A percentile compares a stretch with the other conserved stretches of the same genome.
These are phyloP conservation scores for Rhododendron griersonianum DNA, from an alignment of 148 eudicot genomes.

Conservation along the genomic window DNA sequence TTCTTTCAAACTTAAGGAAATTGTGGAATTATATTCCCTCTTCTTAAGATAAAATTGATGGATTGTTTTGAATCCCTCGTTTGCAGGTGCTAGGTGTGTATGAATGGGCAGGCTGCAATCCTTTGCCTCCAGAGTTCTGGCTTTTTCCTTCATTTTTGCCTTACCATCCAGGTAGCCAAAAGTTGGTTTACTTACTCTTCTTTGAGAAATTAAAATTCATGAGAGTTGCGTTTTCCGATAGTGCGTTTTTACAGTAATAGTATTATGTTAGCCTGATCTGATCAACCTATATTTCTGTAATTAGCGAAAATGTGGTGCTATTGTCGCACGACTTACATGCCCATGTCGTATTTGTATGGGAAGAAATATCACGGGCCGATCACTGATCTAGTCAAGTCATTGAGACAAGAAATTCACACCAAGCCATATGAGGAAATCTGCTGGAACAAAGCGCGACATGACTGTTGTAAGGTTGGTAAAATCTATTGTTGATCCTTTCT, in stretches of 20 bases:
- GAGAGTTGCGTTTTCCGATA: neutral
- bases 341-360: conserved; percentile 38
- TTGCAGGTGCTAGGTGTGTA: conserved; percentile 31
- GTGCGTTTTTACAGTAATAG: neutral
- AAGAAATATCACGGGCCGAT: conserved; percentile 29
- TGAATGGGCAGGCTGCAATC: conserved; percentile 37
- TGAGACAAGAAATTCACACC: conserved; percentile 31
- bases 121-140: conserved; percentile 38
- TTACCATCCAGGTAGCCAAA: conserved; percentile 26
- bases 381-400: conserved; percentile 26
- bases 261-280: neutral
- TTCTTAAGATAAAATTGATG: neutral
- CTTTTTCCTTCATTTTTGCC: conserved; percentile 31
- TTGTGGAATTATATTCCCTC: neutral
- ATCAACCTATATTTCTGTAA: neutral
- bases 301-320: conserved; percentile 40
- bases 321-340: conserved; percentile 40
- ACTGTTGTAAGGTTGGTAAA: conserved; percentile 27
- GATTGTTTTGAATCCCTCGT: neutral
- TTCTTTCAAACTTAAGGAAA: neutral
- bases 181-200: neutral
- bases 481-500: neutral
- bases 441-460: conserved; percentile 37
- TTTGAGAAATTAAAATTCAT: neutral
- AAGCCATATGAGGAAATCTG: conserved; percentile 26